phyloP scores from a whole-genome alignment of 2,329 filamentous ascomycete genomes.

The Talaromyces sp. region DNA sequence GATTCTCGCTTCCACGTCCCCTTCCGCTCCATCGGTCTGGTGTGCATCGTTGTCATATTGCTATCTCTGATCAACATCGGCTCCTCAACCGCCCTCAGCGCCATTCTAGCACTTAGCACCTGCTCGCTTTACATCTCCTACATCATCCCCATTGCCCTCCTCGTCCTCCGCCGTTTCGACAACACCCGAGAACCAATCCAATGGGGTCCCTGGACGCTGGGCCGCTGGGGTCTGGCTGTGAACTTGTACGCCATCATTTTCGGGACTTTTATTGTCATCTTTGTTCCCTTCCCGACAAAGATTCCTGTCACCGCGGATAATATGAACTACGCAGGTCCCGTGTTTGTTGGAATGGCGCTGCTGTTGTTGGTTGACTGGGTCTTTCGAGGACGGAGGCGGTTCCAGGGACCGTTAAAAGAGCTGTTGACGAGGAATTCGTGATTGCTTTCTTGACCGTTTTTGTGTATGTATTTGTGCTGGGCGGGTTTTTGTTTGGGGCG shows the following conservation, averaged over 20 bases:
- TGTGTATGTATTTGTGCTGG: neutral
- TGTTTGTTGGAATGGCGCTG: constrained; percentile 22
- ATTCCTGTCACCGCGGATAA: constrained; percentile 30
- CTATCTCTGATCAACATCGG: constrained; percentile 38
- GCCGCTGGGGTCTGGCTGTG: constrained; percentile 13
- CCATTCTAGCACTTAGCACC: constrained; percentile 35
- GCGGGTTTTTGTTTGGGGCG: neutral
- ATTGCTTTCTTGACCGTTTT: neutral
- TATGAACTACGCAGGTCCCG: constrained; percentile 36
- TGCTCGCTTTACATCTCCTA: constrained; percentile 36
- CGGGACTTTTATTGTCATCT: constrained; percentile 26
- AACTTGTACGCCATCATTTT: constrained; percentile 34
- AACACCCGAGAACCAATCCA: constrained; percentile 13
- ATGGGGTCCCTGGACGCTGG: constrained; percentile 24
- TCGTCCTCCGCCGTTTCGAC: constrained; percentile 29
- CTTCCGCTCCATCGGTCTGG: constrained; percentile 31
- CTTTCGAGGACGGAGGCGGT: constrained; percentile 5
- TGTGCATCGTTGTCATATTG: constrained; percentile 25
- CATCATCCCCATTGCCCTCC: constrained; percentile 33
- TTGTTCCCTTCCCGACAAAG: constrained; percentile 21
- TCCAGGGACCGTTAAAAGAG: constrained; percentile 8
- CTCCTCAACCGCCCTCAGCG: constrained; percentile 33
- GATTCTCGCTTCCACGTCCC: constrained; percentile 28
- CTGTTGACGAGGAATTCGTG: neutral
- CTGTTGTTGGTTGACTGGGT: constrained; percentile 11